Conservation (phyloP, 805 yeast species). For the Starmerella scarabaei region DNA sequence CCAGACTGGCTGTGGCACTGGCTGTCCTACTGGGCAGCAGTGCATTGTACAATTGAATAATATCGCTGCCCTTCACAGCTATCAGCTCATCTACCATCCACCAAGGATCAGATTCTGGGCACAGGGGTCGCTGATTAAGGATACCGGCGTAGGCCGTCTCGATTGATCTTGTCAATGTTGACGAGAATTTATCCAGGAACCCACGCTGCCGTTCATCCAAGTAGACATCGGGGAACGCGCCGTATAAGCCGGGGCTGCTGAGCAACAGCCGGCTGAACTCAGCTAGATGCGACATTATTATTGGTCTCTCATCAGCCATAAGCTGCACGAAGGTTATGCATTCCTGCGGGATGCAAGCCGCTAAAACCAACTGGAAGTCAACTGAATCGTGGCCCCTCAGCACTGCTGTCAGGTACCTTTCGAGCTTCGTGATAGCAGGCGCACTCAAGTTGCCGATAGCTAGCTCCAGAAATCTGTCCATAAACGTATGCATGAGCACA, state of each 20-base stretch:
- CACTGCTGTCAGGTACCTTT: conserved; percentile 7
- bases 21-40: conserved; percentile 8
- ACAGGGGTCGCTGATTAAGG: not conserved
- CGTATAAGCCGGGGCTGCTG: conserved; percentile 7
- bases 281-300: not conserved
- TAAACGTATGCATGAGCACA: not conserved
- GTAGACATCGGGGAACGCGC: conserved; percentile 5
- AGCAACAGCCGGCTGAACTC: conserved; percentile 1
- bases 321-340: not conserved
- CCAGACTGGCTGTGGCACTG: not conserved
- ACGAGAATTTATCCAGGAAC: not conserved
- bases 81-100: conserved; percentile 21
- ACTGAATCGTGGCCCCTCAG: not conserved
- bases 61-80: conserved; percentile 25
- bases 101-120: not conserved
- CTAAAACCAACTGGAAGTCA: conserved; percentile 2
- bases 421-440: conserved; percentile 2
- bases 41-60: conserved; percentile 22
- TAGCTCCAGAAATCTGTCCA: conserved; percentile 5
- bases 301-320: not conserved
- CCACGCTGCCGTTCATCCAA: conserved; percentile 1
- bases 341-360: conserved; percentile 5
- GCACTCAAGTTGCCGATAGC: conserved; percentile 4
- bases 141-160: not conserved
- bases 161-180: not conserved